phyloP scores from a whole-genome alignment of 768 basidiomycete genomes.

The Vararia minispora region DNA sequence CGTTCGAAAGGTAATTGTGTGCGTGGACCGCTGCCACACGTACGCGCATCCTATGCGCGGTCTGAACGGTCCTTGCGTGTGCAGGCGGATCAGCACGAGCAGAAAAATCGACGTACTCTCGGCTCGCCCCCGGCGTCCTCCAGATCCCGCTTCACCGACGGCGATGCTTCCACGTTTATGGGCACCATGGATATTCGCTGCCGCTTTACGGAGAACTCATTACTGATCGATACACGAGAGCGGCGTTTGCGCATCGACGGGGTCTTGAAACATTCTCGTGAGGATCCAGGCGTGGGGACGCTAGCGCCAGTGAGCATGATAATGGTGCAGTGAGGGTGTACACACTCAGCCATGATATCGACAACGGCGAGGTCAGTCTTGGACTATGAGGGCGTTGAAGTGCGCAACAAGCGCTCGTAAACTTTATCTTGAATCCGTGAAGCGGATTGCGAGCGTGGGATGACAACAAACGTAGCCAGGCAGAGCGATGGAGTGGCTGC shows the following conservation, averaged over 20 bases:
- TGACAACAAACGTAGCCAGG: too few relatives aligned
- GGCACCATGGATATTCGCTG: conserved; percentile 11
- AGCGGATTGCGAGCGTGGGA: too few relatives aligned
- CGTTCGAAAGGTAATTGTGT: too few relatives aligned
- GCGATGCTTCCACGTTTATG: conserved; percentile 6
- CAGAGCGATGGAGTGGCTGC: too few relatives aligned
- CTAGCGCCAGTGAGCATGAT: too few relatives aligned
- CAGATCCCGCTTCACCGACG: conserved; percentile 7
- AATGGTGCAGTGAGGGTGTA: too few relatives aligned
- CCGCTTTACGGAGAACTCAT: conserved; percentile 13
- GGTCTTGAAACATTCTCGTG: conserved; percentile 12
- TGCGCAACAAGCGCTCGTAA: too few relatives aligned
- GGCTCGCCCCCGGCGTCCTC: conserved; percentile 12
- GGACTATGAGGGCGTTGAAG: too few relatives aligned
- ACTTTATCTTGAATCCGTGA: too few relatives aligned
- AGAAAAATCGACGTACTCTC: conserved; percentile 6
- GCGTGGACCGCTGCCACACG: not conserved
- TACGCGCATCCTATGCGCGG: not conserved
- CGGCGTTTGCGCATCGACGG: conserved; percentile 13
- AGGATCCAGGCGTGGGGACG: conserved; percentile 4
- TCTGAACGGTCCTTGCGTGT: not conserved
- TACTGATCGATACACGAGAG: conserved; percentile 12
- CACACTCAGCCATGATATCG: too few relatives aligned
- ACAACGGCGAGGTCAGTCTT: too few relatives aligned
- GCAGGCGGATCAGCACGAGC: not conserved